Percentiles rank a stretch among this genome's conserved stretches.
These are phyloP conservation scores for Oenanthe javanica DNA, from an alignment of 140 eudicot species.

Conservation along the genomic window DNA sequence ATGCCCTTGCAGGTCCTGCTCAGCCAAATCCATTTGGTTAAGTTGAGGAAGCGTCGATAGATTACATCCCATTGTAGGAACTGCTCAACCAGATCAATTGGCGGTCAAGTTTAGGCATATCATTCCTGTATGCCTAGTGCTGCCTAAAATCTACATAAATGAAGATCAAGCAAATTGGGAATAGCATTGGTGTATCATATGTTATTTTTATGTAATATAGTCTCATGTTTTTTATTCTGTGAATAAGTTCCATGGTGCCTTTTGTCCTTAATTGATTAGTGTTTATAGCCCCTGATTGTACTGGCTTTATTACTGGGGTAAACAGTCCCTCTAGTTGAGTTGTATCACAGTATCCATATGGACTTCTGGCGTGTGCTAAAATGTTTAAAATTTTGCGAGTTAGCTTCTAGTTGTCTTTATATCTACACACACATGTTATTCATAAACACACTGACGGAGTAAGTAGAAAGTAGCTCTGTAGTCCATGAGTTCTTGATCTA, in stretches of 20 bases:
- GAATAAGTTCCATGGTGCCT: neutral
- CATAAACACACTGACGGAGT: no score
- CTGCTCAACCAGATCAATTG: conserved; percentile 69
- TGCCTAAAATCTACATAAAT: neutral
- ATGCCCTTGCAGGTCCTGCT: conserved; percentile 80
- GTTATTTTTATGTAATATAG: neutral
- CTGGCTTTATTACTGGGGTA: neutral
- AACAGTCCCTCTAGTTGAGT: neutral
- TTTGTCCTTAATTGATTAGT: neutral
- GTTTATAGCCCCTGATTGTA: neutral
- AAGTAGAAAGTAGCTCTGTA: no score
- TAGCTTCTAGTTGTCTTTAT: neutral
- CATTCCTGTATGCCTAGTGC: neutral
- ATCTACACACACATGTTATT: no score
- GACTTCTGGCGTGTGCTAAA: neutral
- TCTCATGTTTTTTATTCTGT: neutral
- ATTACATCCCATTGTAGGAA: conserved; percentile 76
- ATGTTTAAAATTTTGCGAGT: neutral
- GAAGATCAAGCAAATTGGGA: neutral
- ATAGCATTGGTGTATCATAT: neutral
- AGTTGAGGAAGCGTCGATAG: conserved; percentile 65
- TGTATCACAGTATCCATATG: neutral
- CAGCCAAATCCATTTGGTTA: conserved; percentile 87
- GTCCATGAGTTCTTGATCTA: no score
- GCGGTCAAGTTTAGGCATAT: conserved; percentile 35